These are phyloP conservation scores for Xylaria flabelliformis DNA, from an alignment of 495 filamentous ascomycete genomes.

Conservation along the genomic window DNA sequence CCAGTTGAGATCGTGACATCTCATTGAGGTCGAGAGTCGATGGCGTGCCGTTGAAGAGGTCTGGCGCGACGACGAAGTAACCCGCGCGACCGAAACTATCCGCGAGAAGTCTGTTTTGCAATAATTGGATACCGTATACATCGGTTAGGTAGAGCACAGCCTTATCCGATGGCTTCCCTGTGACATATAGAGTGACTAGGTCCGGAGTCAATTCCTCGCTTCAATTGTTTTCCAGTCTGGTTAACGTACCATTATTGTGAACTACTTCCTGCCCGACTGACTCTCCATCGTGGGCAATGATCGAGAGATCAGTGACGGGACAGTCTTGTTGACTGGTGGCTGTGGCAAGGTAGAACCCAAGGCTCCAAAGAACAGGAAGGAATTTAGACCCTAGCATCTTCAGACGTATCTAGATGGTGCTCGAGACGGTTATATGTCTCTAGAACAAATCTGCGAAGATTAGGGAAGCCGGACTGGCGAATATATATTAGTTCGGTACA, in stretches of 20 bases:
- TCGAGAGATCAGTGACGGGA: constrained; percentile 30
- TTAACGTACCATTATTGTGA: constrained; percentile 39
- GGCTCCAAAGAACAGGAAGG: constrained; percentile 33
- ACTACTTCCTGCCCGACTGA: constrained; percentile 41
- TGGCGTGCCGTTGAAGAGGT: constrained; percentile 71
- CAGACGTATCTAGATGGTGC: constrained; percentile 7
- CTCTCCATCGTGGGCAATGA: constrained; percentile 44
- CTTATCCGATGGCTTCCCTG: constrained; percentile 46
- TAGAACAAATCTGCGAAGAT: not conserved
- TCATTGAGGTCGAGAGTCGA: constrained; percentile 56
- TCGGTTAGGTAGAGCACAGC: constrained; percentile 64
- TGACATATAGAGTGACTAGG: constrained; percentile 49
- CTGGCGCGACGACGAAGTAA: constrained; percentile 75
- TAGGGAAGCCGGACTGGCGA: not conserved
- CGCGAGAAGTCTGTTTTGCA: constrained; percentile 73
- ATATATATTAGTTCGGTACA: constrained; percentile 3
- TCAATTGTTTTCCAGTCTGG: not conserved
- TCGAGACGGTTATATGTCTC: not conserved
- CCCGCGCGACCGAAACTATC: constrained; percentile 79
- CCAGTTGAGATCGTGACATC: constrained; percentile 59
- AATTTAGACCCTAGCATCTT: constrained; percentile 31
- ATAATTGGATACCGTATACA: constrained; percentile 64
- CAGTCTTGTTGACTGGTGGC: constrained; percentile 29
- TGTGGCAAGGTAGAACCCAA: constrained; percentile 24
- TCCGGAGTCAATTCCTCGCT: not conserved